phyloP scores from a whole-genome alignment of 306 rosid species.

The Pterocarpus macrocarpus region DNA sequence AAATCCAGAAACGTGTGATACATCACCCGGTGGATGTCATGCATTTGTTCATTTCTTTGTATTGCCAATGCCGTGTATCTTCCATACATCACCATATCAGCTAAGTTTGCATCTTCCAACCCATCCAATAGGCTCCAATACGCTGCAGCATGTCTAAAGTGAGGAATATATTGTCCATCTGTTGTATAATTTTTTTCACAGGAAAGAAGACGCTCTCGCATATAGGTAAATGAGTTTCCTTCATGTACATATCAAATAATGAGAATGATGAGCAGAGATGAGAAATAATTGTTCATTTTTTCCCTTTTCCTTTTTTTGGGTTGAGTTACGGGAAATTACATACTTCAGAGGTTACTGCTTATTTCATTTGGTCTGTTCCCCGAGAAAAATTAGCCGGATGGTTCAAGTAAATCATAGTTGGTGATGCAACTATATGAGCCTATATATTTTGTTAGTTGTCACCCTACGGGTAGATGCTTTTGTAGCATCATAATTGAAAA shows the following conservation, averaged over 20 bases:
- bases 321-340: conserved; percentile 1
- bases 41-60: conserved; percentile 29
- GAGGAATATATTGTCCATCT: conserved; percentile 24
- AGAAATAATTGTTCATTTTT: background rate
- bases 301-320: background rate
- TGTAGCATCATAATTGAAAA: conserved; percentile 38
- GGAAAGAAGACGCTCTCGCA: background rate
- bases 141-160: conserved; percentile 35
- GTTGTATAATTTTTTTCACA: conserved; percentile 46
- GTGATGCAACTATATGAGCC: conserved; percentile 47
- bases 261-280: conserved; percentile 11
- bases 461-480: conserved; percentile 19
- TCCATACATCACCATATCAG: conserved; percentile 34
- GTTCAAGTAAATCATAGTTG: conserved; percentile 36
- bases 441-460: conserved; percentile 41
- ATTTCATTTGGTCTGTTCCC: conserved; percentile 33
- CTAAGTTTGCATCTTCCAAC: conserved; percentile 15
- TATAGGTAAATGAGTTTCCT: conserved; percentile 31
- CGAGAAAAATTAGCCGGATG: conserved; percentile 27
- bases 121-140: conserved; percentile 39
- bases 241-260: conserved; percentile 26
- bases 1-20: conserved; percentile 18
- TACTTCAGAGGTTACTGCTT: conserved; percentile 30
- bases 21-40: background rate
- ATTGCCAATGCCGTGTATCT: background rate